phyloP scores from a whole-genome alignment of 768 basidiomycete species.

The Tricholoma furcatifolium region DNA sequence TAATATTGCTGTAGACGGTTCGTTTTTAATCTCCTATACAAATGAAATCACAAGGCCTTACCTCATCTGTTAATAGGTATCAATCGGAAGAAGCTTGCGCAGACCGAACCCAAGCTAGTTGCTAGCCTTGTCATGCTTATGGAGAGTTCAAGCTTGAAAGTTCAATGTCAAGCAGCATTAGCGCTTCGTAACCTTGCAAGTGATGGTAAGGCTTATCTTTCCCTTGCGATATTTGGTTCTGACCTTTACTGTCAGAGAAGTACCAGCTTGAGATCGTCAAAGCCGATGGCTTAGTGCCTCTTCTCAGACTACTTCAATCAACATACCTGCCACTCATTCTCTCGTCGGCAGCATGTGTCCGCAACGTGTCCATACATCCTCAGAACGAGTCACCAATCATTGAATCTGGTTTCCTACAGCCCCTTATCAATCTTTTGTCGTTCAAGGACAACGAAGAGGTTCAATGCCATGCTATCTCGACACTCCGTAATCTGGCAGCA shows the following conservation, averaged over 20 bases:
- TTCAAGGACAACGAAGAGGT: conserved; percentile 99
- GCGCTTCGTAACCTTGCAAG: conserved; percentile 96
- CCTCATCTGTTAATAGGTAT: conserved; percentile 41
- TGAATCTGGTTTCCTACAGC: conserved; percentile 95
- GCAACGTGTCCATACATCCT: conserved; percentile 98
- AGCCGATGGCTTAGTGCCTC: conserved; percentile 86
- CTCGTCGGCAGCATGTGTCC: conserved; percentile 96
- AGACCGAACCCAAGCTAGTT: conserved; percentile 92
- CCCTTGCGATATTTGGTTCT: background rate
- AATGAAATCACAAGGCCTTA: background rate
- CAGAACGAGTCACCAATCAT: conserved; percentile 99
- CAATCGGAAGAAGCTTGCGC: conserved; percentile 93
- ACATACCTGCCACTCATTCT: conserved; percentile 97
- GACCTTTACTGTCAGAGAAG: conserved; percentile 62
- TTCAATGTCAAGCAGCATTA: conserved; percentile 97
- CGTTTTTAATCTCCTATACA: conserved; percentile 1
- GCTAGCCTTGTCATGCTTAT: conserved; percentile 91
- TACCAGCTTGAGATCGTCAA: conserved; percentile 99
- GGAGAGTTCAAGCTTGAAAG: conserved; percentile 97
- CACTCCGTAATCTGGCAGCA: conserved; percentile 93
- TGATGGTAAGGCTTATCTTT: conserved; percentile 62
- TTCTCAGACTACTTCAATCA: conserved; percentile 92
- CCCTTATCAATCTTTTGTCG: conserved; percentile 91
- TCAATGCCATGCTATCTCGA: conserved; percentile 98
- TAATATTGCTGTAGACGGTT: conserved; percentile 97